Evolutionary conservation across 352 stramenopile genomes (phyloP).

Genomic region (Pythium plurisporium): DNA sequence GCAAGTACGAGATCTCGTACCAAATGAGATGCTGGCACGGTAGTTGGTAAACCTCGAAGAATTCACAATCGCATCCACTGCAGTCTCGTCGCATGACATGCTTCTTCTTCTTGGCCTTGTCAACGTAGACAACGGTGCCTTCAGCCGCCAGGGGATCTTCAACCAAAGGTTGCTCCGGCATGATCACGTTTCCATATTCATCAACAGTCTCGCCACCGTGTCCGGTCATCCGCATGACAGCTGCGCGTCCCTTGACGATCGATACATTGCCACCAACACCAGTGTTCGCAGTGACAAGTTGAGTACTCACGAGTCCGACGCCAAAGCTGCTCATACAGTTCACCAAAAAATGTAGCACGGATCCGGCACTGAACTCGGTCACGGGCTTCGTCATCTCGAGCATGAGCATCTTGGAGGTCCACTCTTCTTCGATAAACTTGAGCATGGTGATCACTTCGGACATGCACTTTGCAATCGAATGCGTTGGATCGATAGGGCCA

Average conservation of each 20-base stretch:
- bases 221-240: slow-evolving; percentile 20
- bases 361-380: slow-evolving; percentile 49
- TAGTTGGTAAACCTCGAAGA: slow-evolving; percentile 59
- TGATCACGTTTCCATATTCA: slow-evolving; percentile 9
- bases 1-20: slow-evolving; percentile 62
- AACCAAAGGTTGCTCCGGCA: not conserved
- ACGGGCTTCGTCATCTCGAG: slow-evolving; percentile 70
- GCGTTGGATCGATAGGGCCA: not conserved
- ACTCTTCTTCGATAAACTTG: slow-evolving; percentile 66
- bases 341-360: slow-evolving; percentile 57
- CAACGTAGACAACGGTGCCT: slow-evolving; percentile 45
- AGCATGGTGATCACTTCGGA: slow-evolving; percentile 62
- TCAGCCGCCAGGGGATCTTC: slow-evolving; percentile 16
- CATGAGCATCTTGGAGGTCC: slow-evolving; percentile 68
- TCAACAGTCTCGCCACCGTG: slow-evolving; percentile 2
- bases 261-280: slow-evolving; percentile 24
- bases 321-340: slow-evolving; percentile 71
- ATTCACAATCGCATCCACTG: slow-evolving; percentile 62
- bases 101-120: slow-evolving; percentile 55
- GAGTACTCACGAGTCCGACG: slow-evolving; percentile 51
- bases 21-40: slow-evolving; percentile 71
- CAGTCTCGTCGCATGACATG: slow-evolving; percentile 55
- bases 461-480: slow-evolving; percentile 47
- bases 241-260: slow-evolving; percentile 25
- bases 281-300: slow-evolving; percentile 49